Evolutionary conservation across 495 filamentous ascomycete genomes (phyloP), one percentile per base, ranked within the genome.

Genomic region (Neurospora hispaniola): DNA sequence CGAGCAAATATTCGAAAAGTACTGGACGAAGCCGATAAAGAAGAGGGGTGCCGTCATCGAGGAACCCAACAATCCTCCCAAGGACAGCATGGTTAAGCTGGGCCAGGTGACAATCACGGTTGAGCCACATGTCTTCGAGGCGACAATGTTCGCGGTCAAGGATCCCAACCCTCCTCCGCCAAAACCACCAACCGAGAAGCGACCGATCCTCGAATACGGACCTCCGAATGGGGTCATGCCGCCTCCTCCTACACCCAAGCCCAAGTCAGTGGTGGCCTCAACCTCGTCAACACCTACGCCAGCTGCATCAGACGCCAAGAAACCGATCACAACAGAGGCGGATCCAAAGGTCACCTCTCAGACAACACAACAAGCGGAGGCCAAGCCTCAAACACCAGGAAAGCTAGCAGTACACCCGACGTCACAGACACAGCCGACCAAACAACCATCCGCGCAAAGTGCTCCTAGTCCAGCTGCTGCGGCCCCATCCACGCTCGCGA

Each of bases 101-200:
- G 95, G 95, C 39, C 85, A 86, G 66, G 91, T 93, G 70, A 90
- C 91, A 39, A 89, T 99, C 68, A 92, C 90, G 23, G 88, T 97
- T 72, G 95, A 94, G 72, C 96, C 96, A 48, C 96, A 99, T 82
- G 86, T 92, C 35, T 93, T 99, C 75, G 93, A 98, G 72, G 90
- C 91, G 38, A 91, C 89, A 74, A 87, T 99, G 77, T 98, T 90
- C 78, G 90, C 89, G 42, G 92, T 97, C 27, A 97, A 95, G 76
- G 93, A 93, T 43, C 84, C 86, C 20, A 85, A 85, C 68, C 87
- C 88, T 18, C 73, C 77, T 12, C 62, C 75, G 14, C 77, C 78
- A 12, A 71, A 74, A 8, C 78, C 83, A 0, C 48, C 75, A 2
- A 74, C 78, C 14, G 77, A 82, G 69, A 77, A 81, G 41, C 87